Conservation (phyloP, 805 yeast genomes). For the Debaryomyces maramus region DNA sequence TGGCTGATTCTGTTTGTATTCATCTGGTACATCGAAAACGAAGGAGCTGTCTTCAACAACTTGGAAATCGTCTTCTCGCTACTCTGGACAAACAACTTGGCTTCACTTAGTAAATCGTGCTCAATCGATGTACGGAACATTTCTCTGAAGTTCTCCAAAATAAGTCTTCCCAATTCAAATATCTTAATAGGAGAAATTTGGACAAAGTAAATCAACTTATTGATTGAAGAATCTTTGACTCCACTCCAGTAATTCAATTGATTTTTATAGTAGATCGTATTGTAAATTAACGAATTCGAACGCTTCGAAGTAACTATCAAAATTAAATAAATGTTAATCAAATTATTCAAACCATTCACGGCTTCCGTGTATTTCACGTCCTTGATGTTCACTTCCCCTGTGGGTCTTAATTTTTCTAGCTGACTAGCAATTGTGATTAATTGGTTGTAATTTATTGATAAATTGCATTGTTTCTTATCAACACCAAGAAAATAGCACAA, state of each 20-base stretch:
- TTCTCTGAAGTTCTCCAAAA: constrained; percentile 8
- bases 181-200: constrained; percentile 35
- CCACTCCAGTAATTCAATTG: constrained; percentile 38
- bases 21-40: constrained; percentile 2
- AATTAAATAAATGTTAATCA: constrained; percentile 25
- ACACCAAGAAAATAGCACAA: constrained; percentile 21
- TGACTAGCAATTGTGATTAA: constrained; percentile 11
- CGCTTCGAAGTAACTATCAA: constrained; percentile 25
- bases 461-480: constrained; percentile 8
- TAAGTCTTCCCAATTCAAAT: constrained; percentile 14
- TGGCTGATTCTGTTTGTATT: not conserved
- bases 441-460: constrained; percentile 8
- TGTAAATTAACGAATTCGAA: constrained; percentile 34
- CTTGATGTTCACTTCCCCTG: not conserved
- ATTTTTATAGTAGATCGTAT: constrained; percentile 32
- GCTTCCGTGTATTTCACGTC: not conserved
- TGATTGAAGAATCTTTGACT: constrained; percentile 22
- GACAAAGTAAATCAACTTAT: constrained; percentile 31
- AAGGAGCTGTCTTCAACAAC: constrained; percentile 2
- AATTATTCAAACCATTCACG: constrained; percentile 4
- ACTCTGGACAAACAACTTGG: not conserved
- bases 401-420: constrained; percentile 4
- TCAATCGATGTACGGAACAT: constrained; percentile 2
- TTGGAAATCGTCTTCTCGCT: constrained; percentile 1
- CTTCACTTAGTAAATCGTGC: constrained; percentile 1